These are phyloP conservation scores for Ramalina peruviana DNA, from an alignment of 495 filamentous ascomycete species.

Conservation along the genomic window DNA sequence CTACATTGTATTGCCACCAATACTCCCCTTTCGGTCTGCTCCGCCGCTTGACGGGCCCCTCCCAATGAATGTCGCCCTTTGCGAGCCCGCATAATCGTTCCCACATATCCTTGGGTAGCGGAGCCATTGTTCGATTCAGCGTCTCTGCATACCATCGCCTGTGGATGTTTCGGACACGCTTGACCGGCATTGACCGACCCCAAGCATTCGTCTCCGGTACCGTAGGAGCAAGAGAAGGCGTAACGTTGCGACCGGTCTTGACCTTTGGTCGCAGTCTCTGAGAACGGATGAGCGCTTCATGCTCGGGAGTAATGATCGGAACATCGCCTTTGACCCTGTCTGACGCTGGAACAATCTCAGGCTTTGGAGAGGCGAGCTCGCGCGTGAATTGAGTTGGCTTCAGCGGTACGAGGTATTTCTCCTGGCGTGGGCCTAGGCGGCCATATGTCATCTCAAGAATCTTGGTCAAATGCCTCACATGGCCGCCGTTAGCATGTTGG, in stretches of 20 bases:
- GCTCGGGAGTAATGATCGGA: constrained; percentile 18
- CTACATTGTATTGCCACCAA: background rate
- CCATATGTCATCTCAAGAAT: constrained; percentile 61
- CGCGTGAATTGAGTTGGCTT: constrained; percentile 24
- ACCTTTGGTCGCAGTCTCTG: constrained; percentile 14
- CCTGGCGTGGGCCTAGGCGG: constrained; percentile 52
- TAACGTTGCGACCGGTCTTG: background rate
- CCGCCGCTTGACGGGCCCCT: constrained; percentile 25
- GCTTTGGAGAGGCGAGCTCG: constrained; percentile 13
- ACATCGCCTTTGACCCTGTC: constrained; percentile 2
- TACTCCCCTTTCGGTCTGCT: background rate
- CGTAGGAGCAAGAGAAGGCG: constrained; percentile 30
- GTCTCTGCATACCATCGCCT: constrained; percentile 43
- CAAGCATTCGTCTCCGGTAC: constrained; percentile 52
- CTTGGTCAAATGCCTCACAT: constrained; percentile 42
- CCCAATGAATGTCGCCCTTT: constrained; percentile 32
- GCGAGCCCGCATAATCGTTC: constrained; percentile 43
- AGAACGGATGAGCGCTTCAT: constrained; percentile 23
- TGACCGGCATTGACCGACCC: constrained; percentile 39
- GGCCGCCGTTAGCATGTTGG: constrained; percentile 50
- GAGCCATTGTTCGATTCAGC: constrained; percentile 50
- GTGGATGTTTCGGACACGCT: constrained; percentile 42
- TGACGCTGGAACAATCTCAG: background rate
- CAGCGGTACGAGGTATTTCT: constrained; percentile 42
- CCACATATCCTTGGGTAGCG: constrained; percentile 55